Conservation (phyloP, 2,329 filamentous ascomycete species). For the Aspergillus chevalieri region DNA sequence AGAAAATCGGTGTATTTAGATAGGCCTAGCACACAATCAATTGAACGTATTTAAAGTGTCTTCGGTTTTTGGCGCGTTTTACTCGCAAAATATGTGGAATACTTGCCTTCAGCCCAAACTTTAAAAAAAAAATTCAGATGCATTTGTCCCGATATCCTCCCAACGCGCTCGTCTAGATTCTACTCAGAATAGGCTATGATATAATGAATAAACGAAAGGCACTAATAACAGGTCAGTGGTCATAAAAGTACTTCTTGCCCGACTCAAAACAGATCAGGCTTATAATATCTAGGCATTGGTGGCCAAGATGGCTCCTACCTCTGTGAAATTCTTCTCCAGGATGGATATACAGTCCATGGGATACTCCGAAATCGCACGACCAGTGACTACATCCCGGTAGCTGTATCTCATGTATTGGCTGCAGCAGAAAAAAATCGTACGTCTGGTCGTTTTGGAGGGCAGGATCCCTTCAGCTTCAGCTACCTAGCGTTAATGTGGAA, state of each 20-base stretch:
- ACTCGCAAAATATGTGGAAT: not conserved
- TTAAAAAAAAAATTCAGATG: not conserved
- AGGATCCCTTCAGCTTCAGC: not conserved
- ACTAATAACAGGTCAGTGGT: not conserved
- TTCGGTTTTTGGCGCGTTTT: not conserved
- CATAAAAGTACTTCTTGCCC: not conserved
- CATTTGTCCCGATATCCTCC: not conserved
- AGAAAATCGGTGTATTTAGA: not conserved
- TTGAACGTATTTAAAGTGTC: not conserved
- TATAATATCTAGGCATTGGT: slow-evolving; percentile 1
- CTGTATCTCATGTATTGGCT: not conserved
- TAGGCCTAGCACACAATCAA: not conserved
- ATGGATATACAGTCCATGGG: slow-evolving; percentile 3
- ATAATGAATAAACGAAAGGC: not conserved
- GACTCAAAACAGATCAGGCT: not conserved
- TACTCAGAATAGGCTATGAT: slow-evolving; percentile 1
- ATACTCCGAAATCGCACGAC: not conserved
- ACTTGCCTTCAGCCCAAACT: not conserved
- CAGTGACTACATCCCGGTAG: not conserved
- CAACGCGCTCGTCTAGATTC: not conserved
- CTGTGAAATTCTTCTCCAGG: not conserved
- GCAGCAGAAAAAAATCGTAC: not conserved
- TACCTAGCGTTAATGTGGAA: not conserved
- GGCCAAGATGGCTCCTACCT: slow-evolving; percentile 7
- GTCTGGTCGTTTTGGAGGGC: not conserved